Evolutionary conservation across 306 rosid species (phyloP), one percentile per base, ranked within the genome.

Genomic region (Dalbergia cochinchinensis): DNA sequence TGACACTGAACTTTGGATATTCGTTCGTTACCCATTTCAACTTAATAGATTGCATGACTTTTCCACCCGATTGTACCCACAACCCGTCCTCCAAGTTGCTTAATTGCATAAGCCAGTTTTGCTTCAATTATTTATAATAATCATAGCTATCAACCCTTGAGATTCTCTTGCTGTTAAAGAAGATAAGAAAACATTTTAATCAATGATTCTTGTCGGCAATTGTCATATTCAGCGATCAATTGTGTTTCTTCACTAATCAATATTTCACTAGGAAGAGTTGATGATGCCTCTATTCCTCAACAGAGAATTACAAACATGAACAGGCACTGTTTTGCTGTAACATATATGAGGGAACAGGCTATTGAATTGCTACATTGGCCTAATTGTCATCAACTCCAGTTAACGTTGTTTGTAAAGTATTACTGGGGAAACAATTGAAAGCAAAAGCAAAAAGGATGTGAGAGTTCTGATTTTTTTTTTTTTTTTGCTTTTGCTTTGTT

Each of bases 91-190:
- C 13, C 85, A 69, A 67, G 54, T 80, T 83, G 79, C 37, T 47
- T 69, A 18, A 18, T 60, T 39, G n/a, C 77, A 51, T 26, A 19
- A 26, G 39, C 13, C 62, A 48, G 61, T 44, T 62, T 14, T 51
- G 54, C 58, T 58, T 50, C 73, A 66, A 66, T 84, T 31, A 83
- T 73, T 67, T 22, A 60, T 19, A 34, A 58, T 75, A 84, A 63
- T 69, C 11, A 34, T 74, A 47, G 71, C 37, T 61, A 59, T 60
- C 5, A 9, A 62, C 69, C 41, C 42, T 16, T 53, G 33, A 55
- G 42, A 68, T 74, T 33, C 31, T 22, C 10, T 54, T 35, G 51
- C 62, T 63, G 42, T 39, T 18, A 55, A 80, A 75, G 33, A 78
- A 51, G 65, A 84, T 18, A 31, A 34, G 11, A 45, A 68, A 47